Conservation (phyloP, 2,329 filamentous ascomycete genomes). For the Colletotrichum plurivorum region DNA sequence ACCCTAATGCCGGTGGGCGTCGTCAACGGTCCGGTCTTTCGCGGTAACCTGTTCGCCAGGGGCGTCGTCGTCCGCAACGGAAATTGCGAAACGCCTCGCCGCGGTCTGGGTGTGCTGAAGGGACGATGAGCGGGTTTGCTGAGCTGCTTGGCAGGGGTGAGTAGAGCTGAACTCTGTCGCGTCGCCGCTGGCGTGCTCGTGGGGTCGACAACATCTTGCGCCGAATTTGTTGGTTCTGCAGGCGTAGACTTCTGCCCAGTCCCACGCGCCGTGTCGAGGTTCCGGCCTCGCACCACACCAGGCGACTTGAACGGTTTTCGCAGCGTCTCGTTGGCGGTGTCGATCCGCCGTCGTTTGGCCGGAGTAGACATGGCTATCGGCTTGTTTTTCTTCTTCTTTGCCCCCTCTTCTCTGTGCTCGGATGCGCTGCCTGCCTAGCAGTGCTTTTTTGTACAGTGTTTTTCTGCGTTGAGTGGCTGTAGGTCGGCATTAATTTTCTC, state of each 20-base stretch:
- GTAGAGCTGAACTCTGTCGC: background rate
- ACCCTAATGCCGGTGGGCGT: conserved; percentile 1
- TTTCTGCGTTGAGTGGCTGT: background rate
- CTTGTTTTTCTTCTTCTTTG: background rate
- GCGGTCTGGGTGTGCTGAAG: conserved; percentile 23
- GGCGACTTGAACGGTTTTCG: conserved; percentile 41
- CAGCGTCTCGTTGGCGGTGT: conserved; percentile 38
- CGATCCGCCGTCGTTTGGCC: conserved; percentile 39
- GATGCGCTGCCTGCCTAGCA: background rate
- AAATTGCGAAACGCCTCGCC: conserved; percentile 5
- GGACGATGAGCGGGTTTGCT: conserved; percentile 27
- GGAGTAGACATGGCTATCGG: conserved; percentile 29
- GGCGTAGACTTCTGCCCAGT: background rate
- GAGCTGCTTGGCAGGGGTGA: conserved; percentile 9
- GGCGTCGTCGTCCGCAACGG: conserved; percentile 1
- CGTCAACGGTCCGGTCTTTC: background rate
- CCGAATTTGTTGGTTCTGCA: background rate
- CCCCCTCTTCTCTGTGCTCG: background rate
- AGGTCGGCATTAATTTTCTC: background rate
- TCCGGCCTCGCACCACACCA: conserved; percentile 21
- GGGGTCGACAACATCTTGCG: background rate
- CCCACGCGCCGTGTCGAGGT: background rate
- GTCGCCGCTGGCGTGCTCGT: background rate
- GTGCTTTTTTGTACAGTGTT: background rate
- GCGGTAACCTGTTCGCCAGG: background rate